Percentiles rank a stretch among this genome's conserved stretches.
Evolutionary conservation across 2,329 filamentous ascomycete genomes (phyloP).

Genomic region (Phaeoacremonium minimum): DNA sequence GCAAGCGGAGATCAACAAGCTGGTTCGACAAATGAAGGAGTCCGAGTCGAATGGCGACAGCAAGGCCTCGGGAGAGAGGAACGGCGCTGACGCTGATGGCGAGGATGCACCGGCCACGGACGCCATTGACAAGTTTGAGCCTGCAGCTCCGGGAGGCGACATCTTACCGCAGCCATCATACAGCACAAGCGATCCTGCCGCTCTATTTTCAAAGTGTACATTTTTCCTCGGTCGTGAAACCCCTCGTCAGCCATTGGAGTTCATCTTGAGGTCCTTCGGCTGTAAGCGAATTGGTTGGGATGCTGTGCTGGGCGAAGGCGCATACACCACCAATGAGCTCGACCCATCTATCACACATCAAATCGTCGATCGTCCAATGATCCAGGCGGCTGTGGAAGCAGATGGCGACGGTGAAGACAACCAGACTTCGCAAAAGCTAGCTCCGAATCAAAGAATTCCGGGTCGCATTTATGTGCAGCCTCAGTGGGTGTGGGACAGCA

Average conservation of each 20-base stretch:
- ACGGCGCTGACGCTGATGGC: conserved; percentile 36
- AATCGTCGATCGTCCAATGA: conserved; percentile 82
- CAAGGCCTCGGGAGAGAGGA: conserved; percentile 31
- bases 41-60: conserved; percentile 34
- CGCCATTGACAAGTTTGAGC: conserved; percentile 87
- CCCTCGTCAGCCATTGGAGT: conserved; percentile 84
- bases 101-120: conserved; percentile 48
- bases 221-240: conserved; percentile 94
- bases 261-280: conserved; percentile 88
- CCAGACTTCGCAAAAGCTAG: conserved; percentile 56
- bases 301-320: conserved; percentile 80
- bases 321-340: conserved; percentile 84
- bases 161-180: conserved; percentile 73
- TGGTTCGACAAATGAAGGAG: conserved; percentile 63
- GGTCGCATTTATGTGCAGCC: conserved; percentile 91
- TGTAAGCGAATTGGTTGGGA: conserved; percentile 98
- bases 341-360: conserved; percentile 93
- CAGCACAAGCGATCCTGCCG: conserved; percentile 61
- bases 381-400: conserved; percentile 54
- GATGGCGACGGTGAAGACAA: conserved; percentile 51
- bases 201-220: conserved; percentile 84
- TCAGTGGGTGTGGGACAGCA: conserved; percentile 97
- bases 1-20: conserved; percentile 64
- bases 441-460: conserved; percentile 70
- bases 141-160: conserved; percentile 79